phyloP scores from a whole-genome alignment of 2,329 filamentous ascomycete genomes.

The Ceratocystis papillata region DNA sequence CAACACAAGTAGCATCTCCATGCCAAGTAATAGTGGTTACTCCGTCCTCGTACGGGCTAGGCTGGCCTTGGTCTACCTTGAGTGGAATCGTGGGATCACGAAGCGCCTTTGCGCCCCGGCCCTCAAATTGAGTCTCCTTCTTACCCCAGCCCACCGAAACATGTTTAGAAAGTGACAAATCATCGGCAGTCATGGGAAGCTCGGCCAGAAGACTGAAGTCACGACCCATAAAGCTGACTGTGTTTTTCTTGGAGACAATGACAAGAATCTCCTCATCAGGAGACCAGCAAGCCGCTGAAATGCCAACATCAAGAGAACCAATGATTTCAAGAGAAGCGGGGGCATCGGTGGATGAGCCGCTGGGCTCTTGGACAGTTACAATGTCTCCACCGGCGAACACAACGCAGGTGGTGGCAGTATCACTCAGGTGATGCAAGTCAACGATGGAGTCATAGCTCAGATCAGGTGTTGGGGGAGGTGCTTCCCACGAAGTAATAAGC shows the following conservation, averaged over 20 bases:
- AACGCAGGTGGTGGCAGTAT: conserved; percentile 65
- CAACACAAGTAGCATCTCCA: conserved; percentile 84
- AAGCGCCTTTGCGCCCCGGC: conserved; percentile 73
- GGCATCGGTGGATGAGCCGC: conserved; percentile 31
- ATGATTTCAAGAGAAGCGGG: conserved; percentile 73
- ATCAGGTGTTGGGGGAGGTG: conserved; percentile 66
- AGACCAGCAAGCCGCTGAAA: conserved; percentile 82
- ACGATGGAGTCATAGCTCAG: conserved; percentile 65
- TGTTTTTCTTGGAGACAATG: conserved; percentile 67
- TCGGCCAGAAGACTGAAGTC: conserved; percentile 77
- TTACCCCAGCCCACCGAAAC: conserved; percentile 98
- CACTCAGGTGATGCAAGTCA: conserved; percentile 73
- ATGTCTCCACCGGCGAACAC: conserved; percentile 88
- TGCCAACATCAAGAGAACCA: conserved; percentile 85
- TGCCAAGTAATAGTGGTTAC: conserved; percentile 75
- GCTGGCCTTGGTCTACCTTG: conserved; percentile 69
- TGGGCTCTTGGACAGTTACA: conserved; percentile 62
- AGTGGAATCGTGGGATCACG: conserved; percentile 92
- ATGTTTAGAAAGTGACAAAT: conserved; percentile 79
- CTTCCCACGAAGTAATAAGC: conserved; percentile 75
- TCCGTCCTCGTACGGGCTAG: conserved; percentile 64
- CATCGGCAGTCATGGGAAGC: conserved; percentile 58
- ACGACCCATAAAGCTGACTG: conserved; percentile 83
- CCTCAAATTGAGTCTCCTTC: conserved; percentile 95
- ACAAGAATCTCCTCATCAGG: conserved; percentile 86